phyloP scores from a whole-genome alignment of 2,329 filamentous ascomycete genomes.

The Aspergillus sp. region DNA sequence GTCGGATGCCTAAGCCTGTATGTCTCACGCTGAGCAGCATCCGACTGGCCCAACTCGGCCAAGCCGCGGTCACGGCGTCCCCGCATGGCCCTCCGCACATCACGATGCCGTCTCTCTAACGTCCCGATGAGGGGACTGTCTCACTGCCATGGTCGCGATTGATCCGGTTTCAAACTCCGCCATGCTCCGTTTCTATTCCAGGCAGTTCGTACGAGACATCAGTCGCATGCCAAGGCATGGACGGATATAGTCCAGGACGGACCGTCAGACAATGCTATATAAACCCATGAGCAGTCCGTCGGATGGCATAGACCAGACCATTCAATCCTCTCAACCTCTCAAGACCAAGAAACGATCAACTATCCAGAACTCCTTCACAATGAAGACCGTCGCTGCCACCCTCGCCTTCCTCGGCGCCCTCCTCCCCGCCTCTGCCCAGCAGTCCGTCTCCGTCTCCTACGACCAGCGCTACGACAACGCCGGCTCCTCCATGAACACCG shows the following conservation, averaged over 20 bases:
- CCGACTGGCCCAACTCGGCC: neutral
- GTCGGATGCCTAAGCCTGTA: neutral
- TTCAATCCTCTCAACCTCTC: neutral
- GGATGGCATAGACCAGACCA: neutral
- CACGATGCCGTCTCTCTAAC: neutral
- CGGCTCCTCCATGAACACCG: conserved; percentile 51
- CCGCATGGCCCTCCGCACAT: neutral
- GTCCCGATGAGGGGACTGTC: neutral
- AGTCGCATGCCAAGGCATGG: neutral
- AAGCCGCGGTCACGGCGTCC: neutral
- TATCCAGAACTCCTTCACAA: conserved; percentile 11
- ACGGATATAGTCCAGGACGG: neutral
- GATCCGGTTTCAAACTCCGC: neutral
- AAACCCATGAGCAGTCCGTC: neutral
- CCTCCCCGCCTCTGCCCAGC: conserved; percentile 11
- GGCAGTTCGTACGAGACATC: neutral
- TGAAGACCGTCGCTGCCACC: conserved; percentile 24
- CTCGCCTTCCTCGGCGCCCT: conserved; percentile 21
- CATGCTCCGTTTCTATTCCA: neutral
- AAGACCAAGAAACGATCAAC: neutral
- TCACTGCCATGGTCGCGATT: neutral
- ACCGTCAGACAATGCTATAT: neutral
- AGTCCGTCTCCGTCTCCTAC: conserved; percentile 58
- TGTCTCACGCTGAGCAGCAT: neutral
- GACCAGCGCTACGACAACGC: conserved; percentile 68